Percentiles rank a stretch among this genome's conserved stretches.
These are phyloP conservation scores for Fusarium zealandicum DNA, from an alignment of 2,329 filamentous ascomycete genomes.

Conservation along the genomic window DNA sequence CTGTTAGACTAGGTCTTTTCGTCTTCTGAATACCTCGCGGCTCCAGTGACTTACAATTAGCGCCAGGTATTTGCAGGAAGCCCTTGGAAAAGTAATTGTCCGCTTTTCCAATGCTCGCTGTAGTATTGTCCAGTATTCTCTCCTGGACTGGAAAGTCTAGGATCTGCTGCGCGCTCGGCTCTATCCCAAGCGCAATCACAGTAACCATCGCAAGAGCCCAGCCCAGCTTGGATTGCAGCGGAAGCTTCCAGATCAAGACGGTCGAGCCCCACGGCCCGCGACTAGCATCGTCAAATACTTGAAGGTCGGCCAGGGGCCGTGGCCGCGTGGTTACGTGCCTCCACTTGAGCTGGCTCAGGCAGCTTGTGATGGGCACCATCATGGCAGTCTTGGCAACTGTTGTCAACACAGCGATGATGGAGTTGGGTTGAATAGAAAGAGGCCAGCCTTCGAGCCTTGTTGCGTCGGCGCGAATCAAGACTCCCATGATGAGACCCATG, in stretches of 20 bases:
- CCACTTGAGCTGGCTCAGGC: slow-evolving; percentile 15
- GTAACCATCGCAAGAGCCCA: slow-evolving; percentile 13
- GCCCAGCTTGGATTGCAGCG: not conserved
- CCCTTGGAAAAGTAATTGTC: slow-evolving; percentile 6
- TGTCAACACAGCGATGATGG: slow-evolving; percentile 4
- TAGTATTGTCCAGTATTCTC: not conserved
- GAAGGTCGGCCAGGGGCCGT: not conserved
- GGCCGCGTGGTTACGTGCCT: not conserved
- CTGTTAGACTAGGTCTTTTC: not conserved
- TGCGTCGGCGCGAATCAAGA: not conserved
- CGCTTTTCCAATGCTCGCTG: slow-evolving; percentile 4
- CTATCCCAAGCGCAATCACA: slow-evolving; percentile 1
- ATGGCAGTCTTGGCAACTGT: slow-evolving; percentile 1
- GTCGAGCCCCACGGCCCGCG: slow-evolving; percentile 7
- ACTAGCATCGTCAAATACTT: slow-evolving; percentile 15
- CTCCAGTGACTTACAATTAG: not conserved
- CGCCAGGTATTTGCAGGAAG: not conserved
- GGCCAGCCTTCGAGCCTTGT: not conserved
- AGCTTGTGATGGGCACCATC: slow-evolving; percentile 9
- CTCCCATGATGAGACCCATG: not conserved
- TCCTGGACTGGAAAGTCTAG: slow-evolving; percentile 4
- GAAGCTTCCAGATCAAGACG: not conserved
- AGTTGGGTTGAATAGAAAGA: slow-evolving; percentile 12
- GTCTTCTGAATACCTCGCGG: too few species aligned
- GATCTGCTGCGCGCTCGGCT: slow-evolving; percentile 15